Evolutionary conservation across 140 eudicot genomes (phyloP), one percentile per base, ranked within the genome.

Genomic region (Stevia rebaudiana): DNA sequence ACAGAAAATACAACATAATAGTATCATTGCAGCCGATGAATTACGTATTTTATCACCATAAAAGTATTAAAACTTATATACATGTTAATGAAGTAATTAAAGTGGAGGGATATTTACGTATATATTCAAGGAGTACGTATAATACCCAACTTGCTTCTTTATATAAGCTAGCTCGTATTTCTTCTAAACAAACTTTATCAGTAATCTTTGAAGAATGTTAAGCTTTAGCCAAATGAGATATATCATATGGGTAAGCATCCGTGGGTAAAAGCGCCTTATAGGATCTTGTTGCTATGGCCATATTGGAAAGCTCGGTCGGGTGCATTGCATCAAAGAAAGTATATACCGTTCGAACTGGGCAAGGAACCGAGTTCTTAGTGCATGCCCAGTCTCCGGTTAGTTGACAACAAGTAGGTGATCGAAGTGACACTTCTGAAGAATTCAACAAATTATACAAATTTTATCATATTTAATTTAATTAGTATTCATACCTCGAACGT

Each of bases 221-320:
- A 43, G 48, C 52, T 35, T 30, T 61, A 40, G 71, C 69, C 39
- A 81, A 63, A 53, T 54, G 83, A 22, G 61, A 36, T 49, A 81
- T 74, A 68, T 85, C 88, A 22, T 62, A 43, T 8, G 88, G 95
- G 56, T 73, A 81, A 6, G 78, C 70, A 53, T 83, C 90, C 0
- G 71, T 17, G 12, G 83, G 80, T n/a, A 44, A 21, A 25, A 12
- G 16, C 5, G 86, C 77, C 0, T 23, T 30, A 49, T 79, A 83
- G 0, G 88, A 50, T 76, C 91, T 76, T 25, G 44, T 3, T 15
- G 70, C 86, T 15, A 72, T 24, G 7, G 16, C 60, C 0, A 13
- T 11, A 46, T 52, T 63, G 4, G 77, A 54, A 40, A 72, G 11
- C 42, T 72, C 71, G 1, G 77, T 7, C 1, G 71, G 77, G 44